Percentiles rank a stretch among this genome's conserved stretches.
Conservation (phyloP, 108 stramenopile species). For the Skeletonema costatum region DNA sequence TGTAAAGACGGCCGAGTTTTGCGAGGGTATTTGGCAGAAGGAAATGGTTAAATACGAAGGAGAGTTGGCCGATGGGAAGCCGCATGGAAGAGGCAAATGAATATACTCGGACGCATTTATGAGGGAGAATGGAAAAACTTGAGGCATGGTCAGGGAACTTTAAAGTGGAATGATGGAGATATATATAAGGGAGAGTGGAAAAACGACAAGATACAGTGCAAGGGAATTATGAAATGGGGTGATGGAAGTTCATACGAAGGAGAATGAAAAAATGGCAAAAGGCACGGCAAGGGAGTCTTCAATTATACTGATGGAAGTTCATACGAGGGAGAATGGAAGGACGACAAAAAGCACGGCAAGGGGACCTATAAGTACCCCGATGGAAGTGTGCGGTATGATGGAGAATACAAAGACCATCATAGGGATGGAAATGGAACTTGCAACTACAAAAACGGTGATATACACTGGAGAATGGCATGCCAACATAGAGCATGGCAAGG, state of each 20-base stretch:
- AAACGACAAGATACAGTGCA: too few species aligned
- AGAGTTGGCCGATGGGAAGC: conserved; percentile 9
- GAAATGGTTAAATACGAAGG: conserved; percentile 45
- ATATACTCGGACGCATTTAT: neutral
- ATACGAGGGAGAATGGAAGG: conserved; percentile 63
- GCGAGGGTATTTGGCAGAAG: conserved; percentile 50
- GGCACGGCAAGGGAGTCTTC: too few species aligned
- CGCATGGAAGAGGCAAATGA: conserved; percentile 14
- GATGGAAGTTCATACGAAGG: too few species aligned
- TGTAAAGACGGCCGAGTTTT: too few species aligned
- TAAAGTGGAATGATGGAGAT: too few species aligned
- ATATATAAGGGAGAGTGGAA: too few species aligned
- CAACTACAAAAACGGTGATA: conserved; percentile 48
- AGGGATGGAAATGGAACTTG: conserved; percentile 56
- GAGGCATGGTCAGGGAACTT: too few species aligned
- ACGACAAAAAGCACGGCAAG: conserved; percentile 75
- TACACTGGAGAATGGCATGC: conserved; percentile 65
- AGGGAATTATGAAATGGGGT: too few species aligned
- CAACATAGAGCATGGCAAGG: conserved; percentile 41
- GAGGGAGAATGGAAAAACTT: conserved; percentile 22
- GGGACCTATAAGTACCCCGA: conserved; percentile 72
- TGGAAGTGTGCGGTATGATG: conserved; percentile 61
- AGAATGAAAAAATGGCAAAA: too few species aligned
- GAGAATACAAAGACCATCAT: conserved; percentile 55
- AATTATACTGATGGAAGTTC: too few species aligned